Percentiles rank a stretch among this genome's conserved stretches.
Evolutionary conservation across 2,329 filamentous ascomycete species (phyloP).

Genomic region (Exophiala calicioides): DNA sequence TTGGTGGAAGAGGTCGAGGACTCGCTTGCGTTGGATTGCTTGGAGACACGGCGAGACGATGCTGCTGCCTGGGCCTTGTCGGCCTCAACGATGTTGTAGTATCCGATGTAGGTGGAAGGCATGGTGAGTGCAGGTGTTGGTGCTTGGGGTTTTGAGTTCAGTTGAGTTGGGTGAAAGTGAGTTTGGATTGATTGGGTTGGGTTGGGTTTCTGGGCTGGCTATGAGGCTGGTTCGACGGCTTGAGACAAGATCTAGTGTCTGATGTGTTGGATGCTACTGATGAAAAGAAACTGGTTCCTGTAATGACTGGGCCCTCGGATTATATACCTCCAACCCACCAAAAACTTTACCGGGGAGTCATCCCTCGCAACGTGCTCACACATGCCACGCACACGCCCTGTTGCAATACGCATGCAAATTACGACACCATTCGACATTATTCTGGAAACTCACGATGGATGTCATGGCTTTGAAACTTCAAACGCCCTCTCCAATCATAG

Average conservation of each 20-base stretch:
- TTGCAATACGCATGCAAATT: slow-evolving; percentile 8
- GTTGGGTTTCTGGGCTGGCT: too few relatives aligned
- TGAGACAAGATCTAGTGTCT: too few relatives aligned
- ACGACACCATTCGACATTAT: slow-evolving; percentile 8
- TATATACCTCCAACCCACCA: slow-evolving; percentile 22
- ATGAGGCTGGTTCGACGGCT: too few relatives aligned
- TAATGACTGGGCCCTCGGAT: slow-evolving; percentile 3
- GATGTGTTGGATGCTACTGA: too few relatives aligned
- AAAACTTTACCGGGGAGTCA: slow-evolving; percentile 11
- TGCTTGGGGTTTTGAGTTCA: slow-evolving; percentile 7
- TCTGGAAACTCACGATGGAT: too few relatives aligned
- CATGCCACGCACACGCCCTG: slow-evolving; percentile 15
- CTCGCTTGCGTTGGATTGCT: slow-evolving; percentile 13
- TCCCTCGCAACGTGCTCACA: slow-evolving; percentile 4
- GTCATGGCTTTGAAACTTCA: slow-evolving; percentile 13
- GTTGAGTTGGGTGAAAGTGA: slow-evolving; percentile 6
- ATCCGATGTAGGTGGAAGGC: slow-evolving; percentile 26
- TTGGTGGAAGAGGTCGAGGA: slow-evolving; percentile 14
- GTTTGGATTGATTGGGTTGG: background rate
- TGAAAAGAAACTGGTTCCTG: slow-evolving; percentile 2
- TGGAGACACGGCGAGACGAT: slow-evolving; percentile 20
- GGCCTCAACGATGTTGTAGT: slow-evolving; percentile 26
- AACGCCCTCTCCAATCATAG: slow-evolving; percentile 19
- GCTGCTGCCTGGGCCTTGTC: slow-evolving; percentile 14
- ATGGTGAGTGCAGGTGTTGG: slow-evolving; percentile 18